Percentiles rank a stretch among this genome's conserved stretches.
phyloP scores from a whole-genome alignment of 2,329 filamentous ascomycete genomes.

The Triangularia verruculosa region DNA sequence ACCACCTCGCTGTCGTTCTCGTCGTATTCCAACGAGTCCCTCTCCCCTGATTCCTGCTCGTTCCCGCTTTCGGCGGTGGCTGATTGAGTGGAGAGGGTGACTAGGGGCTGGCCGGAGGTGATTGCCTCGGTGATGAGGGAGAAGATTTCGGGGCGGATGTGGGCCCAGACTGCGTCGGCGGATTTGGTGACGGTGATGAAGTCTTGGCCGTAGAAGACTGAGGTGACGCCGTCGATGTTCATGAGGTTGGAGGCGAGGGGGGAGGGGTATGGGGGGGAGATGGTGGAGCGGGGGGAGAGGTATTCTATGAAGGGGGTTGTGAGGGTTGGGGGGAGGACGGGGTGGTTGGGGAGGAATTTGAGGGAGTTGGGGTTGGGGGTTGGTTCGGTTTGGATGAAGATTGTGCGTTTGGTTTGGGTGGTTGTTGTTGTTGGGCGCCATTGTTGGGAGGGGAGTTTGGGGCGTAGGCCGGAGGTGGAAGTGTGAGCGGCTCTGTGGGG shows the following conservation, averaged over 20 bases:
- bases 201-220: constrained; percentile 89
- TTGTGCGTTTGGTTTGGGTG: constrained; percentile 58
- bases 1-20: constrained; percentile 93
- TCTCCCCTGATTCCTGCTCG: constrained; percentile 49
- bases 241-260: constrained; percentile 86
- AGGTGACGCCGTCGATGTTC: constrained; percentile 90
- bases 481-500: constrained; percentile 30
- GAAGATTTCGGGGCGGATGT: constrained; percentile 94
- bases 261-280: constrained; percentile 85
- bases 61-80: constrained; percentile 40
- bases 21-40: constrained; percentile 76
- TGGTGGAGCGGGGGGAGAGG: constrained; percentile 79
- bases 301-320: constrained; percentile 85
- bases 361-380: constrained; percentile 95
- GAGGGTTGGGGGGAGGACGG: constrained; percentile 73
- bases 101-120: constrained; percentile 76
- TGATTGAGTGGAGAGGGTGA: constrained; percentile 62
- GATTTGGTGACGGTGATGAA: constrained; percentile 97
- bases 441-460: too few species aligned
- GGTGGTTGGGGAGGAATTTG: constrained; percentile 92
- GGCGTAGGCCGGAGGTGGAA: constrained; percentile 28
- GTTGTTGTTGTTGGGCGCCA: constrained; percentile 8
- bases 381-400: constrained; percentile 96
- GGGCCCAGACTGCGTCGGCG: constrained; percentile 83
- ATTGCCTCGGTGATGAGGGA: constrained; percentile 91